phyloP scores from a whole-genome alignment of 1,284 basidiomycete genomes.

The Ustilago esculenta region DNA sequence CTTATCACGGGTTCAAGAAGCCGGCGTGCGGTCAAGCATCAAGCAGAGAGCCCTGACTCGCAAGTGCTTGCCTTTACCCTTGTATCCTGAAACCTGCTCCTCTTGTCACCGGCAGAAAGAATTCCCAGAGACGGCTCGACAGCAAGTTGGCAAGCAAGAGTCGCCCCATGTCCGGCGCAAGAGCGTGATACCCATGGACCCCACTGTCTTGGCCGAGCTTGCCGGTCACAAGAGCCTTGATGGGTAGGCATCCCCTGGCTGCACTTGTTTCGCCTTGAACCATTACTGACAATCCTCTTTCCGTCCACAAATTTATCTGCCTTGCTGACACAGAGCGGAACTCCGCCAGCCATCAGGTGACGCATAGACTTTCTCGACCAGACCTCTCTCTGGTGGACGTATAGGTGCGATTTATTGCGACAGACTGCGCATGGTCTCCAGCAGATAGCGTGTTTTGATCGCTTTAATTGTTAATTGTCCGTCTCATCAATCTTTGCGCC shows the following conservation, averaged over 20 bases:
- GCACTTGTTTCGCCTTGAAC: not conserved
- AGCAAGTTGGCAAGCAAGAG: constrained; percentile 45
- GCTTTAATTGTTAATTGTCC: too few species aligned
- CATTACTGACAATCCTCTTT: not conserved
- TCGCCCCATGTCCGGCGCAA: constrained; percentile 64
- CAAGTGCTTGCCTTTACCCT: not conserved
- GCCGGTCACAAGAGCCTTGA: constrained; percentile 65
- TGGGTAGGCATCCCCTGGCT: constrained; percentile 15
- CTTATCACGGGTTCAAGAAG: too few species aligned
- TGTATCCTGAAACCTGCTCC: not conserved
- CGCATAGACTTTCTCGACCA: constrained; percentile 17
- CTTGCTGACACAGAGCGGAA: constrained; percentile 11
- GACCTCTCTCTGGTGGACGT: too few species aligned
- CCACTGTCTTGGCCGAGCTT: constrained; percentile 67
- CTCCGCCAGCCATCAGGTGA: constrained; percentile 29
- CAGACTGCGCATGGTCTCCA: too few species aligned
- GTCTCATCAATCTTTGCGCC: too few species aligned
- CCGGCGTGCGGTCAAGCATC: too few species aligned
- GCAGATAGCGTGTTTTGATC: too few species aligned
- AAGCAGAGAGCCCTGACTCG: constrained; percentile 15
- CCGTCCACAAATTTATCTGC: too few species aligned
- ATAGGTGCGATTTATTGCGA: too few species aligned
- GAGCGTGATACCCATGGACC: constrained; percentile 68
- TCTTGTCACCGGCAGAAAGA: constrained; percentile 32
- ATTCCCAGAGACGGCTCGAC: constrained; percentile 52